Percentiles rank a stretch among this genome's conserved stretches.
phyloP scores from a whole-genome alignment of 108 stramenopile species.

The Stephanodiscus triporus region DNA sequence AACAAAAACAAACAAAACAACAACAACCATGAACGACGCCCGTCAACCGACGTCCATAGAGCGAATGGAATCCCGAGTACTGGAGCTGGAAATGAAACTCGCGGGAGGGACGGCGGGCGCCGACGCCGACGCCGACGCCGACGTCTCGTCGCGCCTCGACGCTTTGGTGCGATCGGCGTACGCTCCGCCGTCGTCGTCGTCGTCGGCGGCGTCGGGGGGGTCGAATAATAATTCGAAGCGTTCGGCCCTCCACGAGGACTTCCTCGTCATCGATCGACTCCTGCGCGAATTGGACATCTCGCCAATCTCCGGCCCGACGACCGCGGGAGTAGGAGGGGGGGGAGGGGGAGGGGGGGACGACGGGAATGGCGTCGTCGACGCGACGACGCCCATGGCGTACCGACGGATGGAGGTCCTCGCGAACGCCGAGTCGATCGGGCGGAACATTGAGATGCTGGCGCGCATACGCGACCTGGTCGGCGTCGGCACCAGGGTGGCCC shows the following conservation, averaged over 20 bases:
- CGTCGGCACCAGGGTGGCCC: slow-evolving; percentile 26
- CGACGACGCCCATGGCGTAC: slow-evolving; percentile 55
- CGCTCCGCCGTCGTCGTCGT: neutral
- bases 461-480: slow-evolving; percentile 58
- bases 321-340: slow-evolving; percentile 1
- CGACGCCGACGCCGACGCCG: neutral
- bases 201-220: neutral
- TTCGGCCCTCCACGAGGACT: slow-evolving; percentile 45
- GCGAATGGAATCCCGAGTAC: slow-evolving; percentile 34
- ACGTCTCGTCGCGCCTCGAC: slow-evolving; percentile 35
- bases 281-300: slow-evolving; percentile 41
- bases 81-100: slow-evolving; percentile 36
- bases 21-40: no score
- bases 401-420: slow-evolving; percentile 75
- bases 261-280: slow-evolving; percentile 30
- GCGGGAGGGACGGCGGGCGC: slow-evolving; percentile 9
- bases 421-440: slow-evolving; percentile 44
- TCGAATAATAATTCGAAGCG: slow-evolving; percentile 4
- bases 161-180: slow-evolving; percentile 34
- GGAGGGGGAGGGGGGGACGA: neutral
- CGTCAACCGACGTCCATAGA: slow-evolving; percentile 3
- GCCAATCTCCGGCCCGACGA: slow-evolving; percentile 36
- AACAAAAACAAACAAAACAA: no score
- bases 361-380: neutral
- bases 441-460: slow-evolving; percentile 59